phyloP scores from a whole-genome alignment of 2,329 filamentous ascomycete genomes.

The Colletotrichum chlorophyti region DNA sequence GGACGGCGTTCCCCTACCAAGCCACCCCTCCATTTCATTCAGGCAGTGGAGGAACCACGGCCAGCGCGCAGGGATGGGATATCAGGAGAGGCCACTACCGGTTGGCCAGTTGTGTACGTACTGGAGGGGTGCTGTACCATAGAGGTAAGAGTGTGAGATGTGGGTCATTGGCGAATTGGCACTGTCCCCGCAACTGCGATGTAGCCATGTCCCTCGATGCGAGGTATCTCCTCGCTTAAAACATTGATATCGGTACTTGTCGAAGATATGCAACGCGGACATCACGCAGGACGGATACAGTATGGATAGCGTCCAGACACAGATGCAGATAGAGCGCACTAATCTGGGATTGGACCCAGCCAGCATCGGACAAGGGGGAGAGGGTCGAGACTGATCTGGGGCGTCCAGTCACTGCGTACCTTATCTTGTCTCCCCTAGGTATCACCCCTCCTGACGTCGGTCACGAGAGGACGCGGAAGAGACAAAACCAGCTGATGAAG shows the following conservation, averaged over 20 bases:
- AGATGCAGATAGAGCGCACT: constrained; percentile 18
- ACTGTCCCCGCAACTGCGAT: constrained; percentile 2
- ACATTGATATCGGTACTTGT: constrained; percentile 5
- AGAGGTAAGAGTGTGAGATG: not conserved
- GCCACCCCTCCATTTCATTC: constrained; percentile 21
- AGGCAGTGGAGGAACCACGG: constrained; percentile 18
- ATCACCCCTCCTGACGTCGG: not conserved
- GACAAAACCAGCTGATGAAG: not conserved
- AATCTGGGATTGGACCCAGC: constrained; percentile 19
- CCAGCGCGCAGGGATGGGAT: constrained; percentile 11
- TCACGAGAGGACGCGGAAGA: not conserved
- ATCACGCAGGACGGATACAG: constrained; percentile 18
- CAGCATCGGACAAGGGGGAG: constrained; percentile 15
- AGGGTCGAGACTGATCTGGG: not conserved
- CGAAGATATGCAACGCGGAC: constrained; percentile 2
- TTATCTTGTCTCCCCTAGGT: constrained; percentile 1
- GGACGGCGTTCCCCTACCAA: constrained; percentile 14
- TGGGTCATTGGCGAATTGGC: constrained; percentile 1
- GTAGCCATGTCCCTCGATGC: not conserved
- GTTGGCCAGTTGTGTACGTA: constrained; percentile 7
- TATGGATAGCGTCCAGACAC: too few species aligned
- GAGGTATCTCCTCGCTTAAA: constrained; percentile 1
- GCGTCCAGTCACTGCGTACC: not conserved
- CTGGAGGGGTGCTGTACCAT: not conserved
- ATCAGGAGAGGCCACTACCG: not conserved